Percentiles rank a stretch among this genome's conserved stretches.
Evolutionary conservation across 2,329 filamentous ascomycete species (phyloP).

Genomic region (Colletotrichum theobromicola): DNA sequence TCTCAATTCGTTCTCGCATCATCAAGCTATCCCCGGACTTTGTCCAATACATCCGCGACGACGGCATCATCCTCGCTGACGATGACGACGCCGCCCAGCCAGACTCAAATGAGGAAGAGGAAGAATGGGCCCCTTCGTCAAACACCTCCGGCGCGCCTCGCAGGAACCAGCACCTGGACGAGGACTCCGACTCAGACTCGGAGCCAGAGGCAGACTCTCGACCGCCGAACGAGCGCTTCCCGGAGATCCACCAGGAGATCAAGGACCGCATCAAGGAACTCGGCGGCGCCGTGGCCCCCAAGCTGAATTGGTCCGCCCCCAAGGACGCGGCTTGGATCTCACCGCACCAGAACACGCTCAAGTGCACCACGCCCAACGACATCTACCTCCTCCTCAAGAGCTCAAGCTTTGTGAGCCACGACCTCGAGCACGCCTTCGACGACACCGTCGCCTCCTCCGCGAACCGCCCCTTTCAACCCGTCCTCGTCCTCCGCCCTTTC

Average conservation of each 20-base stretch:
- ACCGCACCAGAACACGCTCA: constrained; percentile 83
- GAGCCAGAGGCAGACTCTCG: constrained; percentile 46
- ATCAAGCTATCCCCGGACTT: constrained; percentile 79
- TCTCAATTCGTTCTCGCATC: constrained; percentile 85
- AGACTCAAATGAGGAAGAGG: constrained; percentile 60
- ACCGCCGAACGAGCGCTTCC: constrained; percentile 63
- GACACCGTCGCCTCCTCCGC: constrained; percentile 56
- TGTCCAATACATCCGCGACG: constrained; percentile 85
- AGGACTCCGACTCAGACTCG: constrained; percentile 54
- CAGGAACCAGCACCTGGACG: constrained; percentile 28
- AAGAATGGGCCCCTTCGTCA: constrained; percentile 46
- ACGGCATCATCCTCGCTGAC: constrained; percentile 87
- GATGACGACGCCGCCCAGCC: constrained; percentile 57
- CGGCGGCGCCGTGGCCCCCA: constrained; percentile 86
- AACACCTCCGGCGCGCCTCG: constrained; percentile 10
- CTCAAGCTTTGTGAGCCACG: constrained; percentile 93
- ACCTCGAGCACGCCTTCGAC: constrained; percentile 92
- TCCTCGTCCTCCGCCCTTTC: constrained; percentile 86
- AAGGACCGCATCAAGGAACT: constrained; percentile 79
- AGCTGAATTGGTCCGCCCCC: constrained; percentile 96
- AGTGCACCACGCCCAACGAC: constrained; percentile 87
- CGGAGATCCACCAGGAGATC: constrained; percentile 78
- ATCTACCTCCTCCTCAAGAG: constrained; percentile 94
- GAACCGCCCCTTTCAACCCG: constrained; percentile 64
- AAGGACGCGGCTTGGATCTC: constrained; percentile 96